Percentiles rank a stretch among this genome's conserved stretches.
Evolutionary conservation across 192 early-diverging fungal species (phyloP).

Genomic region (Coemansia umbellata): DNA sequence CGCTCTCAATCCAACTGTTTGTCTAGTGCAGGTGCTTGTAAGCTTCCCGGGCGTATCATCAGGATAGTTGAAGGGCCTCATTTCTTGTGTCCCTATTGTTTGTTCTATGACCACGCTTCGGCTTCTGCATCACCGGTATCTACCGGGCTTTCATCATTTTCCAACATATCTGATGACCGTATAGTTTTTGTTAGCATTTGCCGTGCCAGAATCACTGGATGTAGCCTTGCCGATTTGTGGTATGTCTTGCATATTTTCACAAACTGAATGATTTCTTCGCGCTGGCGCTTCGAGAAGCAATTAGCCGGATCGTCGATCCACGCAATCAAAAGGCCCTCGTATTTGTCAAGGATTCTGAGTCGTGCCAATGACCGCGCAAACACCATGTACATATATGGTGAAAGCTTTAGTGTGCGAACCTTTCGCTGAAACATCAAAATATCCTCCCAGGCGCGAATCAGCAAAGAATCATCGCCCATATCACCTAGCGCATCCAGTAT

Average conservation of each 20-base stretch:
- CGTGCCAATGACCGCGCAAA: slow-evolving; percentile 39
- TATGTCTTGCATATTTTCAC: not conserved
- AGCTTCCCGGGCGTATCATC: too few species aligned
- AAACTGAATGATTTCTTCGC: slow-evolving; percentile 15
- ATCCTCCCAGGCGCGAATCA: slow-evolving; percentile 33
- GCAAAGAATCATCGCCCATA: slow-evolving; percentile 14
- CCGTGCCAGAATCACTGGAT: not conserved
- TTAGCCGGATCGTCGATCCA: slow-evolving; percentile 23
- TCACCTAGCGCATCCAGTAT: slow-evolving; percentile 27
- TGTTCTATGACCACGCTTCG: too few species aligned
- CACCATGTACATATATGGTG: slow-evolving; percentile 39
- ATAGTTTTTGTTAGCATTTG: too few species aligned
- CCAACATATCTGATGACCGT: too few species aligned
- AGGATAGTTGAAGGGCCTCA: too few species aligned
- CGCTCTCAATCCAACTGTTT: too few species aligned
- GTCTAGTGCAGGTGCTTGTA: too few species aligned
- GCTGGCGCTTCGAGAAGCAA: slow-evolving; percentile 26
- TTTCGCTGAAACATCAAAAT: slow-evolving; percentile 10
- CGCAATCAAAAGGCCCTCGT: slow-evolving; percentile 14
- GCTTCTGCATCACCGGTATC: too few species aligned
- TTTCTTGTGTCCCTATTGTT: too few species aligned
- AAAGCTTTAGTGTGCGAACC: slow-evolving; percentile 22
- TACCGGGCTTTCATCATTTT: too few species aligned
- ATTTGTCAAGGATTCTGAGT: slow-evolving; percentile 12
- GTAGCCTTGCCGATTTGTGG: not conserved